These are phyloP conservation scores for Epicoccum sorghinum DNA, from an alignment of 2,329 filamentous ascomycete species.

Conservation along the genomic window DNA sequence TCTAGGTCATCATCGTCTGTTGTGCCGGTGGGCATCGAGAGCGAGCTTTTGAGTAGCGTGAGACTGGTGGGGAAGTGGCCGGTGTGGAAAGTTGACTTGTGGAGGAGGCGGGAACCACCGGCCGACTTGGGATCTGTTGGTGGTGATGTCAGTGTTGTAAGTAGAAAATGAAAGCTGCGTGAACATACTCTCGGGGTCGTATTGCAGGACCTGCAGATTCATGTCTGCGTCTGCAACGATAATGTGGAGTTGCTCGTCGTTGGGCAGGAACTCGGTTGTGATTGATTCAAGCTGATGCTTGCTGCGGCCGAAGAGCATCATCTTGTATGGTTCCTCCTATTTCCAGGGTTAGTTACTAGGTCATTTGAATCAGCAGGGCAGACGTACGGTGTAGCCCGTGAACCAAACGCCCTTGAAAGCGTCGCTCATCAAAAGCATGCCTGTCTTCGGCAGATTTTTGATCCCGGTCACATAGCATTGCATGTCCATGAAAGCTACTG, in stretches of 20 bases:
- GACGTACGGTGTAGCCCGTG: conserved; percentile 78
- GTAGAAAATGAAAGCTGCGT: background rate
- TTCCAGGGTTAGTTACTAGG: conserved; percentile 16
- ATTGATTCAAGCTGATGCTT: conserved; percentile 78
- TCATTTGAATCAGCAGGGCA: background rate
- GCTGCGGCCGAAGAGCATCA: conserved; percentile 91
- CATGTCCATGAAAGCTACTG: conserved; percentile 97
- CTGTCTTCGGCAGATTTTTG: conserved; percentile 81
- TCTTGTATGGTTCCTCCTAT: conserved; percentile 90
- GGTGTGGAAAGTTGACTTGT: conserved; percentile 85
- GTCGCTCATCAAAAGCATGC: conserved; percentile 86
- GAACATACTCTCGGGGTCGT: conserved; percentile 84
- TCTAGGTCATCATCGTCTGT: conserved; percentile 35
- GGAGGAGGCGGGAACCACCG: conserved; percentile 84
- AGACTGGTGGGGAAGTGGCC: conserved; percentile 79
- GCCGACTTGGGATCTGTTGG: conserved; percentile 84
- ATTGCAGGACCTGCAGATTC: conserved; percentile 87
- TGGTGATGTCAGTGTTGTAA: background rate
- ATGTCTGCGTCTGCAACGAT: conserved; percentile 83
- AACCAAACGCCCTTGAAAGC: conserved; percentile 96
- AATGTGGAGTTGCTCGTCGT: conserved; percentile 81
- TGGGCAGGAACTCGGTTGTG: conserved; percentile 85
- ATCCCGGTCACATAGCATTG: conserved; percentile 89
- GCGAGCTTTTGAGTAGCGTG: conserved; percentile 74
- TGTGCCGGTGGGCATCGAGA: conserved; percentile 50